Evolutionary conservation across 169 alveolate genomes (phyloP).

Genomic region (Plasmodium malariae): DNA sequence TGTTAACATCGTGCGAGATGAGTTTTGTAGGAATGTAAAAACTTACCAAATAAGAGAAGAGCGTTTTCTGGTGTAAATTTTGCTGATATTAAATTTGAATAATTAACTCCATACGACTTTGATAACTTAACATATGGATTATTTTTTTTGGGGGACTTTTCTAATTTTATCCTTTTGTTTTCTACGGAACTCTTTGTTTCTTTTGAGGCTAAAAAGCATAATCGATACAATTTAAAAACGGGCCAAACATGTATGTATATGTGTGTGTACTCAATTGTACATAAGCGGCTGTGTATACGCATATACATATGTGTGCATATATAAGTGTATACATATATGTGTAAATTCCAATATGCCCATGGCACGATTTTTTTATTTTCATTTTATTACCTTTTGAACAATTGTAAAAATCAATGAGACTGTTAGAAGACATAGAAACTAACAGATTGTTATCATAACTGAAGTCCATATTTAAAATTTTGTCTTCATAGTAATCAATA

Average conservation of each 20-base stretch:
- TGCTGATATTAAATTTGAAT: constrained; percentile 72
- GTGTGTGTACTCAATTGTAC: background rate
- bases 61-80: constrained; percentile 75
- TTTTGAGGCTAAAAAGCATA: constrained; percentile 27
- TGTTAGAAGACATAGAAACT: constrained; percentile 64
- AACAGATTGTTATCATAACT: constrained; percentile 73
- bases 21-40: constrained; percentile 14
- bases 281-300: background rate
- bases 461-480: constrained; percentile 61
- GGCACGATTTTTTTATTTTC: background rate
- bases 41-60: constrained; percentile 68
- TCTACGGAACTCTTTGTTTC: constrained; percentile 33
- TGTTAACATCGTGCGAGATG: no score
- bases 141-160: constrained; percentile 16
- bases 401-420: constrained; percentile 72
- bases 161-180: constrained; percentile 42
- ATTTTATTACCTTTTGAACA: constrained; percentile 60
- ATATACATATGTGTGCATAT: background rate
- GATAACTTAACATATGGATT: constrained; percentile 65
- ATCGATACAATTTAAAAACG: background rate
- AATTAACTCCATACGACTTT: constrained; percentile 64
- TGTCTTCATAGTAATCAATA: constrained; percentile 29
- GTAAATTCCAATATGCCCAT: background rate
- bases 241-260: background rate
- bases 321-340: background rate